Percentiles rank a stretch among this genome's conserved stretches.
Conservation (phyloP, 116 monocot species). For the Dioscorea cayenensis region DNA sequence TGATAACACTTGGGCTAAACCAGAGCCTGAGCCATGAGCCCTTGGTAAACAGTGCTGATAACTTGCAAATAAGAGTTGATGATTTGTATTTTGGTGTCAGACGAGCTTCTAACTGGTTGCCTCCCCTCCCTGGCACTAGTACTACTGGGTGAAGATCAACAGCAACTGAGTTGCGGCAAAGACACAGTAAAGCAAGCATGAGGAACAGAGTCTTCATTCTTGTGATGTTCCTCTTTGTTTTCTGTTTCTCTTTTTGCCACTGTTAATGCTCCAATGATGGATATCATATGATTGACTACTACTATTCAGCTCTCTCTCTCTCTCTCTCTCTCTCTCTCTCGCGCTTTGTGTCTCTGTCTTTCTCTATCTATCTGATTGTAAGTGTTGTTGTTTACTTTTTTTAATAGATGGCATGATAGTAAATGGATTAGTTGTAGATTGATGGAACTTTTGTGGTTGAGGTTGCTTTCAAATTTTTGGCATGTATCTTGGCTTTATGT, state of each 20-base stretch:
- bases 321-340: not conserved
- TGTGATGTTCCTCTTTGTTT: not conserved
- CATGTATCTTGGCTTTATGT: too few species aligned
- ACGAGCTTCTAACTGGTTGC: slow-evolving; percentile 81
- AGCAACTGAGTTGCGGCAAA: not conserved
- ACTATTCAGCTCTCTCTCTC: not conserved
- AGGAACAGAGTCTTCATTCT: slow-evolving; percentile 3
- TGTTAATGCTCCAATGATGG: not conserved
- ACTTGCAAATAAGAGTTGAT: slow-evolving; percentile 44
- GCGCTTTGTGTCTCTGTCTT: too few species aligned
- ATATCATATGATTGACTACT: too few species aligned
- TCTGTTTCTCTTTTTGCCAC: too few species aligned
- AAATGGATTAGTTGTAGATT: too few species aligned
- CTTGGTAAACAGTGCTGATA: not conserved
- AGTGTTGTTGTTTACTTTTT: too few species aligned
- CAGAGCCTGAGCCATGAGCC: slow-evolving; percentile 70
- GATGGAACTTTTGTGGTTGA: too few species aligned
- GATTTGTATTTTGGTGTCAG: slow-evolving; percentile 54
- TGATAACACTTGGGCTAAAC: slow-evolving; percentile 69
- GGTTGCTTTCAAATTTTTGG: too few species aligned
- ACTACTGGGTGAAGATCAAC: slow-evolving; percentile 50
- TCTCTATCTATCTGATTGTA: too few species aligned
- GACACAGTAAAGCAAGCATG: not conserved
- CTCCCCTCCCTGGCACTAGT: slow-evolving; percentile 73
- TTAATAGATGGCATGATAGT: too few species aligned